Percentiles rank a stretch among this genome's conserved stretches.
These are phyloP conservation scores for Populus trichocarpa DNA, from an alignment of 441 rosid species.

Conservation along the genomic window DNA sequence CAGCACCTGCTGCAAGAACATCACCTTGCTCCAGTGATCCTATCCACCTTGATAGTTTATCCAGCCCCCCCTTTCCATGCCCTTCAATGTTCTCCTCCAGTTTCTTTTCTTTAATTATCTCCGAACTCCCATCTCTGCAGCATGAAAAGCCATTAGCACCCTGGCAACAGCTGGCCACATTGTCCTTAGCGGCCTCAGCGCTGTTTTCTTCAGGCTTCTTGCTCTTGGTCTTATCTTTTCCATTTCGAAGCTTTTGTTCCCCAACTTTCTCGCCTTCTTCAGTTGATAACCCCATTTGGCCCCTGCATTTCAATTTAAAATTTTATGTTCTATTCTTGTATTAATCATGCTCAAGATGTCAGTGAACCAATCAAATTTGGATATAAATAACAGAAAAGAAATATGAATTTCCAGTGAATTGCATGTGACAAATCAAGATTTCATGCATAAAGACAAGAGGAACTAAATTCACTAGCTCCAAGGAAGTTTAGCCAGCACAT, in stretches of 20 bases:
- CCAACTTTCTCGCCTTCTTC: slow-evolving; percentile 36
- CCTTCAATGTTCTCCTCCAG: slow-evolving; percentile 13
- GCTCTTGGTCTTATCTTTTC: slow-evolving; percentile 33
- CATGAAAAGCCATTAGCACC: slow-evolving; percentile 67
- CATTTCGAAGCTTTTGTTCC: slow-evolving; percentile 45
- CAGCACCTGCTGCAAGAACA: slow-evolving; percentile 46
- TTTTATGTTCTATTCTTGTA: slow-evolving; percentile 1
- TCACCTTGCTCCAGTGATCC: slow-evolving; percentile 51
- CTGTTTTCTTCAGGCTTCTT: slow-evolving; percentile 35
- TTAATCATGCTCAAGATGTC: not conserved
- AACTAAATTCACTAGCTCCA: not conserved
- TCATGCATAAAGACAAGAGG: not conserved
- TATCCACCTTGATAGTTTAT: slow-evolving; percentile 38
- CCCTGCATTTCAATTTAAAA: slow-evolving; percentile 47
- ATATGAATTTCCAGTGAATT: not conserved
- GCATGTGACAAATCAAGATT: not conserved
- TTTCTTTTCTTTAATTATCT: slow-evolving; percentile 34
- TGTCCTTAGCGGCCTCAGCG: slow-evolving; percentile 26
- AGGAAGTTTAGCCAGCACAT: not conserved
- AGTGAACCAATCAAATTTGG: not conserved
- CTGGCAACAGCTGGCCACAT: slow-evolving; percentile 67
- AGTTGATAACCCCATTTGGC: slow-evolving; percentile 52
- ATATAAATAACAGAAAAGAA: not conserved
- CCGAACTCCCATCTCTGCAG: slow-evolving; percentile 52
- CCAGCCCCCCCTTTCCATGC: slow-evolving; percentile 21